Evolutionary conservation across 345 rosid genomes (phyloP).

Genomic region (Adansonia digitata): DNA sequence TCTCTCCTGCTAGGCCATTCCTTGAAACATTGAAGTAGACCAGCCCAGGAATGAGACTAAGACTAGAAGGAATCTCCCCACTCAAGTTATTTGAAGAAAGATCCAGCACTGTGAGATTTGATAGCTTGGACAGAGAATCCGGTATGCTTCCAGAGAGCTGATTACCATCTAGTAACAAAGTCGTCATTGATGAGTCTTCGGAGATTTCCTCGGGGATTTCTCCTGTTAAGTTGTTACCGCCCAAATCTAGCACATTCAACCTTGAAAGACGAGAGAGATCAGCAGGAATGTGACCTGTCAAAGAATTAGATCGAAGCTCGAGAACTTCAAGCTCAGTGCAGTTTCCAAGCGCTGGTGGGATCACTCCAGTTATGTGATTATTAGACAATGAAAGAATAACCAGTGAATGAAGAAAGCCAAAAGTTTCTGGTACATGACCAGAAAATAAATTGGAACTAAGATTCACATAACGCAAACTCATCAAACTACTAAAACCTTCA

Average conservation of each 20-base stretch:
- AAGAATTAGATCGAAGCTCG: slow-evolving; percentile 53
- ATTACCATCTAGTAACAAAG: slow-evolving; percentile 55
- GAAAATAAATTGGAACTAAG: slow-evolving; percentile 62
- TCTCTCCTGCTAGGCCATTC: slow-evolving; percentile 66
- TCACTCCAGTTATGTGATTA: slow-evolving; percentile 56
- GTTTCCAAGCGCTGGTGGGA: slow-evolving; percentile 81
- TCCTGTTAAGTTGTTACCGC: slow-evolving; percentile 63
- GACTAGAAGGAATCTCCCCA: slow-evolving; percentile 62
- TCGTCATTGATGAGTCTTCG: slow-evolving; percentile 37
- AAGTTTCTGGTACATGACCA: slow-evolving; percentile 64
- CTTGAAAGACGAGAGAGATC: slow-evolving; percentile 54
- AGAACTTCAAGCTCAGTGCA: slow-evolving; percentile 80
- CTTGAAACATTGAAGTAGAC: slow-evolving; percentile 64
- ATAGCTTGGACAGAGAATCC: slow-evolving; percentile 44
- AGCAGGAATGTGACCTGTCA: slow-evolving; percentile 62
- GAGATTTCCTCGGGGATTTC: slow-evolving; percentile 58
- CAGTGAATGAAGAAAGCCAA: slow-evolving; percentile 63
- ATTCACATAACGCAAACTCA: slow-evolving; percentile 59
- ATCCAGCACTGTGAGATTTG: slow-evolving; percentile 56
- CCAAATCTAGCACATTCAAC: slow-evolving; percentile 60
- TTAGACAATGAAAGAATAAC: slow-evolving; percentile 62
- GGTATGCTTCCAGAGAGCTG: slow-evolving; percentile 73
- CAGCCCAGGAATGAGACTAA: slow-evolving; percentile 46
- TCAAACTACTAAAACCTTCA: slow-evolving; percentile 87
- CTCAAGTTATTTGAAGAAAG: slow-evolving; percentile 73